Conservation (phyloP, 2,329 filamentous ascomycete genomes). For the Thermothelomyces thermophilus region DNA sequence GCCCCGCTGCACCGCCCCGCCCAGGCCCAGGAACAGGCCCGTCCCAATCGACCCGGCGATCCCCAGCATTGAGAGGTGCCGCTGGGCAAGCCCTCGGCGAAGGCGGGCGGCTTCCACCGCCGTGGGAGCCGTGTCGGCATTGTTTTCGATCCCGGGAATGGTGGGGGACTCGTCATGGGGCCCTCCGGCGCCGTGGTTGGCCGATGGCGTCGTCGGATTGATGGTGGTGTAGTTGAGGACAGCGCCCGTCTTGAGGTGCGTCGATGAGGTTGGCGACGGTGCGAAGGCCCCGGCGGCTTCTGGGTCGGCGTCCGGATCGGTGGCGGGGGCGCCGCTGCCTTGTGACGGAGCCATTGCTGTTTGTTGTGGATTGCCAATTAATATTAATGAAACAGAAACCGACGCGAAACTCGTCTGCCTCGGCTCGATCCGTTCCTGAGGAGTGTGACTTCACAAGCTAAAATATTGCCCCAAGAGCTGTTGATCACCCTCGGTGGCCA, state of each 20-base stretch:
- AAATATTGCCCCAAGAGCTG: not conserved
- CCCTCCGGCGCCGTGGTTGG: not conserved
- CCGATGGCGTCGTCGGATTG: too few species aligned
- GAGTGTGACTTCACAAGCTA: too few species aligned
- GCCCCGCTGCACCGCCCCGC: conserved; percentile 45
- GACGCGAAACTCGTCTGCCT: too few species aligned
- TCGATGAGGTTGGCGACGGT: not conserved
- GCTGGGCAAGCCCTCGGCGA: conserved; percentile 43
- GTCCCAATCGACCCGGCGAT: conserved; percentile 57
- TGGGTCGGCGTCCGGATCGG: not conserved
- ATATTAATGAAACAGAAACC: too few species aligned
- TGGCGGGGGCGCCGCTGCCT: not conserved
- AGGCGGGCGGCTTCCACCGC: conserved; percentile 42
- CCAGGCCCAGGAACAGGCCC: conserved; percentile 54
- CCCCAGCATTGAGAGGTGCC: conserved; percentile 56
- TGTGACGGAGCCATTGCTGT: not conserved
- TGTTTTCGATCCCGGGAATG: not conserved
- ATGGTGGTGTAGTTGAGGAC: not conserved
- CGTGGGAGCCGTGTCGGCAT: conserved; percentile 33
- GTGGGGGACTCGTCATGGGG: not conserved
- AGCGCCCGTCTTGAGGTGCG: not conserved
- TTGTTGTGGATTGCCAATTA: too few species aligned
- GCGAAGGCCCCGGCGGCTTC: not conserved
- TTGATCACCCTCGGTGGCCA: too few species aligned
- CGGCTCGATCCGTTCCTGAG: too few species aligned